Conservation (phyloP, 352 stramenopile species). For the Phytophthora kernoviae region DNA sequence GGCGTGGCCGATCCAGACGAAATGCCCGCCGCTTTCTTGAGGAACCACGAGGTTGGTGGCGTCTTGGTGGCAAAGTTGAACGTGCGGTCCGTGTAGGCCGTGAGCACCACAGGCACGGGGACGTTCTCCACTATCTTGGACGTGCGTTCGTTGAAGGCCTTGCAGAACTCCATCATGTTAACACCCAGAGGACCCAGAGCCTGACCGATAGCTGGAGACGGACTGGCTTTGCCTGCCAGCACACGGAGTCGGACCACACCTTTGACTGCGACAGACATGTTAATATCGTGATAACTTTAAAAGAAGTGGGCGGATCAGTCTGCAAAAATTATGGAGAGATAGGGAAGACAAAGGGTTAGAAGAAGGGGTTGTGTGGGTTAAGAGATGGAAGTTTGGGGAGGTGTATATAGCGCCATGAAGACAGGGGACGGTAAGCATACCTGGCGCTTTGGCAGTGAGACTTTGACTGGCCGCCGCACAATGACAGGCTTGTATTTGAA, state of each 20-base stretch:
- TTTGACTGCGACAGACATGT: slow-evolving; percentile 63
- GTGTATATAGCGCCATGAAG: slow-evolving; percentile 8
- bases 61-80: slow-evolving; percentile 97
- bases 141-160: slow-evolving; percentile 98
- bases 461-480: slow-evolving; percentile 35
- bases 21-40: slow-evolving; percentile 92
- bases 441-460: slow-evolving; percentile 14
- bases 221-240: slow-evolving; percentile 82
- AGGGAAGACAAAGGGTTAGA: slow-evolving; percentile 16
- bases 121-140: slow-evolving; percentile 91
- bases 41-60: slow-evolving; percentile 94
- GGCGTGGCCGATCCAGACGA: slow-evolving; percentile 71
- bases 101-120: slow-evolving; percentile 93
- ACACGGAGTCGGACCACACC: slow-evolving; percentile 88
- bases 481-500: slow-evolving; percentile 21
- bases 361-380: not conserved
- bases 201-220: slow-evolving; percentile 89
- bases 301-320: slow-evolving; percentile 1
- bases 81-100: slow-evolving; percentile 93
- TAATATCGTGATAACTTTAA: slow-evolving; percentile 15
- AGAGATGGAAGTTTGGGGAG: not conserved
- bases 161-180: slow-evolving; percentile 99
- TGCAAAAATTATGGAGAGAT: slow-evolving; percentile 9
- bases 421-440: slow-evolving; percentile 8
- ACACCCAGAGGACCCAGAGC: slow-evolving; percentile 96